Percentiles rank a stretch among this genome's conserved stretches.
Conservation (phyloP, 2,329 filamentous ascomycete species). For the Dactylellina haptotyla region DNA sequence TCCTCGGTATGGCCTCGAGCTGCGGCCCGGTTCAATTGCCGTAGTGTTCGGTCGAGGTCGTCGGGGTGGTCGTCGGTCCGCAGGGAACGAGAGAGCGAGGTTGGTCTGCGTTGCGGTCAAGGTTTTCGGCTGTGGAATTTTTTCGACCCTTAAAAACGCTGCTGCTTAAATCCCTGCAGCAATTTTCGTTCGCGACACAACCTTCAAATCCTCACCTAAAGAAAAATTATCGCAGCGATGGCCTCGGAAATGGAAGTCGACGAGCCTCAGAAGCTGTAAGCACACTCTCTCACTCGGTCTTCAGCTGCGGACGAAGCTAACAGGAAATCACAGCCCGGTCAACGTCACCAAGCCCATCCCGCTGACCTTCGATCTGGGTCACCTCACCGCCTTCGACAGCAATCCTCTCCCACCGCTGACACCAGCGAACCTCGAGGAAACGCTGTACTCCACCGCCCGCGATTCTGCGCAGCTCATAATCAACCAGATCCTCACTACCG, state of each 20-base stretch:
- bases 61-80: background rate
- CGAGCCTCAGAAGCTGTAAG: constrained; percentile 45
- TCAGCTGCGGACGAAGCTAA: constrained; percentile 7
- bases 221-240: constrained; percentile 6
- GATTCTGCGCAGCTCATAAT: constrained; percentile 91
- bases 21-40: background rate
- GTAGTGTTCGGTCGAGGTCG: background rate
- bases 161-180: constrained; percentile 28
- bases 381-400: constrained; percentile 85
- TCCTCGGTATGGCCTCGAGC: background rate
- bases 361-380: constrained; percentile 90
- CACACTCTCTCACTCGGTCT: background rate
- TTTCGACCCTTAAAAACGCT: too few relatives aligned
- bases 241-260: constrained; percentile 50
- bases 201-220: background rate
- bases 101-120: constrained; percentile 38
- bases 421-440: constrained; percentile 69
- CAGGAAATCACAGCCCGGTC: constrained; percentile 49
- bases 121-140: constrained; percentile 33
- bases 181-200: constrained; percentile 7
- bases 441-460: constrained; percentile 78
- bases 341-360: constrained; percentile 82
- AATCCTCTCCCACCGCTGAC: constrained; percentile 76
- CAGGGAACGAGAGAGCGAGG: background rate
- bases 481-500: constrained; percentile 92